phyloP scores from a whole-genome alignment of 441 rosid genomes.

The California macrophylla region DNA sequence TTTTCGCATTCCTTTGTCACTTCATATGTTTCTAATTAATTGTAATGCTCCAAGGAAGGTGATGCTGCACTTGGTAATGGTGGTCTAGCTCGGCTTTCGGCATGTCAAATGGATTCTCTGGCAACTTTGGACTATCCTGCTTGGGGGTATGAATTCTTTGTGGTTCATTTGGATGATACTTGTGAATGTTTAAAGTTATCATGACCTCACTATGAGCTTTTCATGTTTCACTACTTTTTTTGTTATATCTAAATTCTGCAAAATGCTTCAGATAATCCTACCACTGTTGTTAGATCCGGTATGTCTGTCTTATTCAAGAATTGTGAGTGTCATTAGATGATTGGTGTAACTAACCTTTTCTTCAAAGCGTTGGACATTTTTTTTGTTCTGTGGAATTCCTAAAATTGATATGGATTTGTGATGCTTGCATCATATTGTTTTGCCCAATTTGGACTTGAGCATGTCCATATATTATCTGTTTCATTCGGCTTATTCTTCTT shows the following conservation, averaged over 20 bases:
- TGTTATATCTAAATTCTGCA: neutral
- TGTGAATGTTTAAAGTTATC: neutral
- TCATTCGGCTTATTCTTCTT: neutral
- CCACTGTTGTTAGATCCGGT: neutral
- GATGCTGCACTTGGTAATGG: slow-evolving; percentile 27
- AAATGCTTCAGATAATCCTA: neutral
- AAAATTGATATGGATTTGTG: neutral
- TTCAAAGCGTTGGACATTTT: neutral
- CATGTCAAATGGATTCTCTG: slow-evolving; percentile 21
- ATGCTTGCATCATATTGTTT: neutral
- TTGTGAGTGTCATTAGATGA: neutral
- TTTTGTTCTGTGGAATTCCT: neutral
- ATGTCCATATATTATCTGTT: neutral
- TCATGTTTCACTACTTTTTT: neutral
- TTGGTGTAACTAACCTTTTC: neutral
- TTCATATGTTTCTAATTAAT: neutral
- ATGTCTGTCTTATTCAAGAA: neutral
- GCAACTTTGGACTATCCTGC: slow-evolving; percentile 24
- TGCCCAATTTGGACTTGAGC: neutral
- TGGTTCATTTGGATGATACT: neutral
- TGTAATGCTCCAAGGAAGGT: slow-evolving; percentile 16
- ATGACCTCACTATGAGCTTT: neutral
- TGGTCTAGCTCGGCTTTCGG: slow-evolving; percentile 20
- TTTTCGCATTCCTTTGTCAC: neutral
- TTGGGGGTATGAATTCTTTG: slow-evolving; percentile 17